Base-by-base conservation (phyloP, 805 yeast genomes). In the Candida peoriensis region DNA sequence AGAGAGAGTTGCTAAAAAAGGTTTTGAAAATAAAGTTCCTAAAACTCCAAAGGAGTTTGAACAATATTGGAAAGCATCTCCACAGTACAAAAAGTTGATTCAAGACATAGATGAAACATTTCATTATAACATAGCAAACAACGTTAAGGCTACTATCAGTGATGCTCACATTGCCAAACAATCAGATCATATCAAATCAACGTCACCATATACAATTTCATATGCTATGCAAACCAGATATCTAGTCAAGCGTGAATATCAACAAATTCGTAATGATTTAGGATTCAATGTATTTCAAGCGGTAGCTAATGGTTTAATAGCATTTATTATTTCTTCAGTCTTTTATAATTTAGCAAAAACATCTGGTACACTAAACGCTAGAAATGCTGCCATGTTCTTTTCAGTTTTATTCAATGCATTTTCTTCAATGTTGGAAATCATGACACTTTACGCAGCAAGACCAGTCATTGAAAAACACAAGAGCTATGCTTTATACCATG, bases 381-480 rank as follows among this genome's bases (percentile, higher is more conserved):
- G 84, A 48, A 67, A 75, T 44, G 75, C 83, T 28, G 69, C 76
- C 31, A 60, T 81, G 63, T 81, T 80, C 57, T 77, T 78, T 52
- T 77, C 80, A n/a, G 64, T 71, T 26, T 58, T 76, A 45, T 76
- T 74, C 53, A 76, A 76, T 50, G 73, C 81, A 4, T 72, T 76
- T 45, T 60, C 75, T n/a, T 72, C 77, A n/a, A 45, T 76, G 29
- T 58, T 74, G 43, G 82, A 76, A 55, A 64, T 76, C 35, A 61
- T 72, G 54, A 45, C 74, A 2, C 48, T 75, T 19, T 76, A 61
- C 50, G 81, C 74, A 52, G 70, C 78, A 23, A 57, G 58, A 25
- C 71, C 78, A 30, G 74, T 84, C 42, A 68, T 80, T 18, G 72
- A 71, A 47, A 82, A 83, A 50, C 94, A 84, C 54, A 76, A 78